A percentile compares a stretch with the other conserved stretches of the same genome.
These are phyloP conservation scores for Colletotrichum sp. DNA, from an alignment of 2,329 filamentous ascomycete species.

Conservation along the genomic window DNA sequence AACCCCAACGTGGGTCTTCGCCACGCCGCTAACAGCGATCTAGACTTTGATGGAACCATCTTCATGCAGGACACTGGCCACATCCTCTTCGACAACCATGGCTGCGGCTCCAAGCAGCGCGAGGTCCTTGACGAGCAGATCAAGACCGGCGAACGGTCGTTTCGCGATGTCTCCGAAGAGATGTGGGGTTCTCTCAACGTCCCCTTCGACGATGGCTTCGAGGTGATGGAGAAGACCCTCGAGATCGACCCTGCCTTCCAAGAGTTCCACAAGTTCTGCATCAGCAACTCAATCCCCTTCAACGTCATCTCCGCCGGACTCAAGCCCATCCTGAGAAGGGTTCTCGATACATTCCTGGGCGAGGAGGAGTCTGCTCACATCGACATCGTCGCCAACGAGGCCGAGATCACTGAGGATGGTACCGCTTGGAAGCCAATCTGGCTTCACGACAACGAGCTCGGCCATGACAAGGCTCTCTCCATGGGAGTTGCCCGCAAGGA, in stretches of 20 bases:
- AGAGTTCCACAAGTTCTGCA: constrained; percentile 68
- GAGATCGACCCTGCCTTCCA: constrained; percentile 69
- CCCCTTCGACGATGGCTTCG: constrained; percentile 71
- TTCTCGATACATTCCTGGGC: constrained; percentile 69
- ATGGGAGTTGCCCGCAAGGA: constrained; percentile 64
- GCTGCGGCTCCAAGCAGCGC: constrained; percentile 63
- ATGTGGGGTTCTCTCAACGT: constrained; percentile 73
- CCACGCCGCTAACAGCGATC: constrained; percentile 16
- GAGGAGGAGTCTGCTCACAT: constrained; percentile 64
- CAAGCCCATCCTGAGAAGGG: constrained; percentile 66
- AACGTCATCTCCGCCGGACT: constrained; percentile 73
- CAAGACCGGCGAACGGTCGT: constrained; percentile 67
- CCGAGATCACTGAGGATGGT: constrained; percentile 62
- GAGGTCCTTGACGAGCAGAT: constrained; percentile 67
- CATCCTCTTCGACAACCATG: constrained; percentile 69
- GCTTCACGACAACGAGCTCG: constrained; percentile 68
- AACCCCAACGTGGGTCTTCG: neutral
- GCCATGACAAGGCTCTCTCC: constrained; percentile 71
- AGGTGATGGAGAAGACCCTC: constrained; percentile 65
- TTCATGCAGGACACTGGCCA: constrained; percentile 76
- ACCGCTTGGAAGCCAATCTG: constrained; percentile 69
- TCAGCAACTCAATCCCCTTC: constrained; percentile 68
- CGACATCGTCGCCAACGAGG: constrained; percentile 73
- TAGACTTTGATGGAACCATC: constrained; percentile 75
- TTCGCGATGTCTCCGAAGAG: constrained; percentile 74